phyloP scores from a whole-genome alignment of 108 stramenopile species.

The Skeletonema marinoi region DNA sequence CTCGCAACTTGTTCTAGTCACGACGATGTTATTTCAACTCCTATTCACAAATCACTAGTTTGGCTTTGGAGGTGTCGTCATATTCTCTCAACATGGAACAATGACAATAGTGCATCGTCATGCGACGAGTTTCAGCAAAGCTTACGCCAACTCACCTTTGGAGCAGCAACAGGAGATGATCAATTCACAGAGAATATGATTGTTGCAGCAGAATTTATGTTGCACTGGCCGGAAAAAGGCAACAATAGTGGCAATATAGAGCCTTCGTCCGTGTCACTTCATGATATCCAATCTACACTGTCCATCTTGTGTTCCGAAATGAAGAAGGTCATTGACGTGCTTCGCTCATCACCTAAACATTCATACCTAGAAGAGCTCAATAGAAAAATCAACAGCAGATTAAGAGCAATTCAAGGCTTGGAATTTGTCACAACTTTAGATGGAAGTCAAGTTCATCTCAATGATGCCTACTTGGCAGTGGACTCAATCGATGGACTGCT shows the following conservation, averaged over 20 bases:
- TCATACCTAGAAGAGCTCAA: constrained; percentile 27
- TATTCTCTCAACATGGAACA: constrained; percentile 36
- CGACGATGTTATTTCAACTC: constrained; percentile 32
- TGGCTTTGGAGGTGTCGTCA: constrained; percentile 50
- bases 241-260: not conserved
- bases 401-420: constrained; percentile 29
- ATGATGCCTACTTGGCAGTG: constrained; percentile 41
- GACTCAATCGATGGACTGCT: constrained; percentile 34
- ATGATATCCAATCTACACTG: constrained; percentile 47
- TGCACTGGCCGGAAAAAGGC: constrained; percentile 55
- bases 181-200: constrained; percentile 40
- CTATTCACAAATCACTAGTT: constrained; percentile 58
- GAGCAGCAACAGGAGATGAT: constrained; percentile 38
- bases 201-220: constrained; percentile 48
- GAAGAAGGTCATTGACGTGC: constrained; percentile 13
- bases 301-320: constrained; percentile 45
- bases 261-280: constrained; percentile 9
- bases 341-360: constrained; percentile 10
- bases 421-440: constrained; percentile 17
- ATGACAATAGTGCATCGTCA: constrained; percentile 22
- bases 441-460: constrained; percentile 14
- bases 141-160: constrained; percentile 31
- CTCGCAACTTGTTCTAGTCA: not conserved
- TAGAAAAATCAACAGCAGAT: constrained; percentile 27
- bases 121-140: constrained; percentile 31